Evolutionary conservation across 345 rosid genomes (phyloP).

Genomic region (Pistacia vera): DNA sequence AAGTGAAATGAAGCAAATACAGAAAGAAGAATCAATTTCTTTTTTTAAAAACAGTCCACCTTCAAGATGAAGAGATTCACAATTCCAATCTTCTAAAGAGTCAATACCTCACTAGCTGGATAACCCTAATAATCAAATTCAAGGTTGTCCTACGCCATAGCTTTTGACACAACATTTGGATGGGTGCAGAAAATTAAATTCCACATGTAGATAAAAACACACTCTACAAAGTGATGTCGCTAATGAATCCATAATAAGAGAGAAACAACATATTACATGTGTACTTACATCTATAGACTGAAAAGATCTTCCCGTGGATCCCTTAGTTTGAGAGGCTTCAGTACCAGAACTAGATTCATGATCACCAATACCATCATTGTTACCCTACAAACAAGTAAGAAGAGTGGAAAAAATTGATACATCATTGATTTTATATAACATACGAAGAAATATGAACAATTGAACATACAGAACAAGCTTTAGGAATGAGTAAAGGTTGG

Average conservation of each 20-base stretch:
- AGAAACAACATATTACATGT: slow-evolving; percentile 8
- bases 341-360: slow-evolving; percentile 51
- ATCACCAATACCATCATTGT: slow-evolving; percentile 34
- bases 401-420: neutral
- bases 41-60: too few species aligned
- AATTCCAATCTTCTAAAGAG: too few species aligned
- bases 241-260: neutral
- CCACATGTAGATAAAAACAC: neutral
- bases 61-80: too few species aligned
- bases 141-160: neutral
- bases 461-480: neutral
- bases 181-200: neutral
- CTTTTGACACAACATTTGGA: neutral
- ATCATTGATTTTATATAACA: neutral
- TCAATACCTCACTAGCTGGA: too few species aligned
- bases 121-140: neutral
- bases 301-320: slow-evolving; percentile 44
- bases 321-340: slow-evolving; percentile 55
- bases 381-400: slow-evolving; percentile 32
- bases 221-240: neutral
- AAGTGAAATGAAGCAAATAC: too few species aligned
- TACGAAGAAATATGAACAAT: neutral
- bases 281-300: slow-evolving; percentile 50
- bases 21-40: too few species aligned
- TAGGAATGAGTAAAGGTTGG: neutral